Evolutionary conservation across 2,329 filamentous ascomycete genomes (phyloP).

Genomic region (Pyrenophora graminea): DNA sequence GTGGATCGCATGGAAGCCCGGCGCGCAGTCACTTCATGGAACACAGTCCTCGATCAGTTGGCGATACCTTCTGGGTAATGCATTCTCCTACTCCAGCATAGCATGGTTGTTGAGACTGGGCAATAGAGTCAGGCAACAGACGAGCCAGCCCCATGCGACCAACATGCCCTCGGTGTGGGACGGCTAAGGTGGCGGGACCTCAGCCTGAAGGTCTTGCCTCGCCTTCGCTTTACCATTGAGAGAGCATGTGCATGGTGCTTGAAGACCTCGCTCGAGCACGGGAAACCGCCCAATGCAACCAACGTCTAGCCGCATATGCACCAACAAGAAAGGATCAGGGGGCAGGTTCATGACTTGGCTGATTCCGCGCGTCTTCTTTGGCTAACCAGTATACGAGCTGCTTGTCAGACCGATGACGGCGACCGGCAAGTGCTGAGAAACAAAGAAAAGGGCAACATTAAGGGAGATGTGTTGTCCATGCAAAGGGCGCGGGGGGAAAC

Average conservation of each 20-base stretch:
- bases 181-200: slow-evolving; percentile 23
- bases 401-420: slow-evolving; percentile 19
- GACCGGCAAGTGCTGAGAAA: slow-evolving; percentile 10
- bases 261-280: slow-evolving; percentile 31
- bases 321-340: slow-evolving; percentile 31
- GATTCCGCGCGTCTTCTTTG: slow-evolving; percentile 24
- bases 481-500: slow-evolving; percentile 2
- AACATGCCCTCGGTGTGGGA: slow-evolving; percentile 4
- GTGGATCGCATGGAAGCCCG: background rate
- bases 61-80: background rate
- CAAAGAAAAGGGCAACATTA: slow-evolving; percentile 3
- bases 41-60: background rate
- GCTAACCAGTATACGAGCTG: slow-evolving; percentile 21
- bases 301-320: slow-evolving; percentile 47
- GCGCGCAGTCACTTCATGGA: background rate
- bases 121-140: background rate
- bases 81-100: background rate
- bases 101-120: background rate
- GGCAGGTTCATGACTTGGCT: slow-evolving; percentile 20
- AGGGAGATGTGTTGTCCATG: slow-evolving; percentile 12
- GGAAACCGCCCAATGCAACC: slow-evolving; percentile 39
- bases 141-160: background rate
- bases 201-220: slow-evolving; percentile 17
- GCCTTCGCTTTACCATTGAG: slow-evolving; percentile 8
- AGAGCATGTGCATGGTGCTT: slow-evolving; percentile 8